Evolutionary conservation across 2,329 filamentous ascomycete species (phyloP).

Genomic region (Penicillium sp.): DNA sequence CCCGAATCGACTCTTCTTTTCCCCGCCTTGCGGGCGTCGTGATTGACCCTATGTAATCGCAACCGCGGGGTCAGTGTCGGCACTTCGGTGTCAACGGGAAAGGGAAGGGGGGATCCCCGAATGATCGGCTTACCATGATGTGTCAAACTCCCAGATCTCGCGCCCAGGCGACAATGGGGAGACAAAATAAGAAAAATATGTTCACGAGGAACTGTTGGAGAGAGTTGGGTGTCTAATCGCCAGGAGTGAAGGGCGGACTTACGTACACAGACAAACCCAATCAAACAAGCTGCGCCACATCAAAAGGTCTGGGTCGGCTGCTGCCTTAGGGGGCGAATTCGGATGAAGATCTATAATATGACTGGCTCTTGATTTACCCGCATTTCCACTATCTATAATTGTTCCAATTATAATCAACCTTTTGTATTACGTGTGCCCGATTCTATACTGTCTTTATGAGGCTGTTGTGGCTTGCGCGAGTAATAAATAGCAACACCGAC

Average conservation of each 20-base stretch:
- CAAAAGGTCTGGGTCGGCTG: slow-evolving; percentile 7
- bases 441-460: background rate
- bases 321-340: slow-evolving; percentile 24
- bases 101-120: background rate
- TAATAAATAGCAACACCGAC: slow-evolving; percentile 27
- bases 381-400: background rate
- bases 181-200: slow-evolving; percentile 2
- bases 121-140: slow-evolving; percentile 34
- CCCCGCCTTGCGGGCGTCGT: slow-evolving; percentile 43
- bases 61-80: slow-evolving; percentile 20
- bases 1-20: slow-evolving; percentile 45
- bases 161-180: slow-evolving; percentile 29
- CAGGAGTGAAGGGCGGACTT: slow-evolving; percentile 18
- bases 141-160: slow-evolving; percentile 30
- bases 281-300: slow-evolving; percentile 29
- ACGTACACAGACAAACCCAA: slow-evolving; percentile 25
- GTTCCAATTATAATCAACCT: background rate
- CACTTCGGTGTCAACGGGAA: background rate
- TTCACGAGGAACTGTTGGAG: background rate
- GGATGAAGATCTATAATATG: background rate
- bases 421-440: background rate
- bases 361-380: background rate
- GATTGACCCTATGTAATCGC: slow-evolving; percentile 38
- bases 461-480: slow-evolving; percentile 21
- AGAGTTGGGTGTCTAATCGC: slow-evolving; percentile 8